Base-by-base conservation (phyloP, 306 rosid species). In the Casuarina equisetifolia region DNA sequence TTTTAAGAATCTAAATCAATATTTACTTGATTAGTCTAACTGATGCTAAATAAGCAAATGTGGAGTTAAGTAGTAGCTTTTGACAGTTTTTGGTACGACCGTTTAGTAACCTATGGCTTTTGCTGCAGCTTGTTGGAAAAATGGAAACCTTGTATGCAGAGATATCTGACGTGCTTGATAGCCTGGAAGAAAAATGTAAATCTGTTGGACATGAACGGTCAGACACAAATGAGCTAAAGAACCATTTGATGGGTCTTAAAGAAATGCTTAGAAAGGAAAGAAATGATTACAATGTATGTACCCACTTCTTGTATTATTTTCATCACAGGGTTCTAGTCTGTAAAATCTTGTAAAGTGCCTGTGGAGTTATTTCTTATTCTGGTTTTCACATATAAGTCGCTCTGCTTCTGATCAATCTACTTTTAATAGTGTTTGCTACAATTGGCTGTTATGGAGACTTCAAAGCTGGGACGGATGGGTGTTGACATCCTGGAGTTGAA, bases 401-500 rank as follows among this genome's bases (percentile, higher is more conserved):
- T 48, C 35, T 62, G 40, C 40, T 35, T 52, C 77, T 88, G 69
- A 84, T 74, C 67, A 3, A 20, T 63, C 79, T 49, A 75, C 74
- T 83, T 53, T 59, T 52, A 67, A 46, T 74, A 96, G 99, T 80
- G 69, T 80, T 69, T 86, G 67, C 91, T 96, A 75, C 89, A 85
- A 75, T 86, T 96, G 19, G 85, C 85, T 59, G 45, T 83, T 53
- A 66, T 76, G 79, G 91, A 71, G 79, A 75, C 38, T 53, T 76
- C 91, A 2, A 84, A 80, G 46, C 82, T 81, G 19, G 87, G 84
- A 63, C 77, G 88, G 80, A 83, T 63, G 69, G 63, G 81, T 72
- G 73, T 81, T 55, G 99, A 93, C 77, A 80, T 89, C 82, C 85
- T 96, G 74, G 94, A 90, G 78, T 80, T 96, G 76, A 96, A 96